Evolutionary conservation across 768 basidiomycete species (phyloP).

Genomic region (Lactarius deliciosus): DNA sequence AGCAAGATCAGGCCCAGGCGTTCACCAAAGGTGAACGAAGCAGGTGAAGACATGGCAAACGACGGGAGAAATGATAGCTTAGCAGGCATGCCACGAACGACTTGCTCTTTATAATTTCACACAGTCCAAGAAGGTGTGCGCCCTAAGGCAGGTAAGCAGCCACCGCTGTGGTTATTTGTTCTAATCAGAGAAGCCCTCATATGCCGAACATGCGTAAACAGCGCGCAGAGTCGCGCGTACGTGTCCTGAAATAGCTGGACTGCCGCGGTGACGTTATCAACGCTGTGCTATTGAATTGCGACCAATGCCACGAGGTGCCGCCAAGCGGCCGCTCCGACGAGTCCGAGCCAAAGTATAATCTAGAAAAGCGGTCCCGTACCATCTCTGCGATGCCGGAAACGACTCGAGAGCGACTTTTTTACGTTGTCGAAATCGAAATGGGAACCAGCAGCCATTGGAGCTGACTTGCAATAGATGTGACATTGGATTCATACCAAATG

Average conservation of each 20-base stretch:
- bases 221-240: not conserved
- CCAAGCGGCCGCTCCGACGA: not conserved
- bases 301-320: not conserved
- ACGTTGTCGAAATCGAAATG: not conserved
- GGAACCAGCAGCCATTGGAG: not conserved
- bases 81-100: not conserved
- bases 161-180: not conserved
- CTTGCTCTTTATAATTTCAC: not conserved
- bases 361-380: not conserved
- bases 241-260: not conserved
- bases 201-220: not conserved
- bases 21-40: constrained; percentile 27
- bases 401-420: not conserved
- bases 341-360: not conserved
- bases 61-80: not conserved
- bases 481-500: not conserved
- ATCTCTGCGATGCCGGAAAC: not conserved
- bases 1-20: constrained; percentile 32
- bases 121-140: not conserved
- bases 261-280: not conserved
- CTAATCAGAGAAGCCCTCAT: not conserved
- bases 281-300: not conserved
- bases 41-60: not conserved
- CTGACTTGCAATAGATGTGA: not conserved
- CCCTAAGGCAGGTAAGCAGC: not conserved